Conservation (phyloP, 768 basidiomycete genomes). For the Podaxis sp. region DNA sequence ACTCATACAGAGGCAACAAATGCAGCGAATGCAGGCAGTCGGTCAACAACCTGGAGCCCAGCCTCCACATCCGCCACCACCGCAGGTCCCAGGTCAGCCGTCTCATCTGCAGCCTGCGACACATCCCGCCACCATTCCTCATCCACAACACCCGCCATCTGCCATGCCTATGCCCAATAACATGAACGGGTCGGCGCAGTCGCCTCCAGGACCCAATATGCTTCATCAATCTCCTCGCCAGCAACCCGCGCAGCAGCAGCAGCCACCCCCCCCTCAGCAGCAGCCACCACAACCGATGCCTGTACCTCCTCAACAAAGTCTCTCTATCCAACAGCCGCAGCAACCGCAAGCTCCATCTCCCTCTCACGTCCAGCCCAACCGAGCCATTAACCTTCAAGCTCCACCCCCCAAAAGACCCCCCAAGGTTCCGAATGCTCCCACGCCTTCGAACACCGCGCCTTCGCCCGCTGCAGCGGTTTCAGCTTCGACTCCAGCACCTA, state of each 20-base stretch:
- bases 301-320: slow-evolving; percentile 17
- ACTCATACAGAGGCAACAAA: slow-evolving; percentile 8
- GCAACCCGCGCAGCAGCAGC: slow-evolving; percentile 18
- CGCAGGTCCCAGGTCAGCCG: slow-evolving; percentile 8
- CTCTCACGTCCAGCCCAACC: slow-evolving; percentile 2
- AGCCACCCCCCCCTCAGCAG: slow-evolving; percentile 23
- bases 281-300: slow-evolving; percentile 20
- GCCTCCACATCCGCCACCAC: slow-evolving; percentile 14
- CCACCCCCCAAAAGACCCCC: slow-evolving; percentile 5
- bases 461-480: slow-evolving; percentile 29
- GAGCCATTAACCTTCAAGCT: slow-evolving; percentile 9
- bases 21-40: slow-evolving; percentile 17
- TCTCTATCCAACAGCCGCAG: slow-evolving; percentile 20
- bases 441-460: slow-evolving; percentile 14
- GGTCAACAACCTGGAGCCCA: slow-evolving; percentile 12
- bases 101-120: slow-evolving; percentile 4
- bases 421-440: slow-evolving; percentile 5
- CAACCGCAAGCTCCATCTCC: slow-evolving; percentile 19
- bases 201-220: slow-evolving; percentile 13
- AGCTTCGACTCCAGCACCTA: slow-evolving; percentile 45
- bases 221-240: slow-evolving; percentile 7
- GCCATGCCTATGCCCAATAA: slow-evolving; percentile 8
- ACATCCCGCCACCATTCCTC: slow-evolving; percentile 2
- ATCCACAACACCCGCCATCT: slow-evolving; percentile 7
- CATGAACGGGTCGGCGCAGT: slow-evolving; percentile 14